Evolutionary conservation across 768 basidiomycete species (phyloP).

Genomic region (Gautieria morchelliformis): DNA sequence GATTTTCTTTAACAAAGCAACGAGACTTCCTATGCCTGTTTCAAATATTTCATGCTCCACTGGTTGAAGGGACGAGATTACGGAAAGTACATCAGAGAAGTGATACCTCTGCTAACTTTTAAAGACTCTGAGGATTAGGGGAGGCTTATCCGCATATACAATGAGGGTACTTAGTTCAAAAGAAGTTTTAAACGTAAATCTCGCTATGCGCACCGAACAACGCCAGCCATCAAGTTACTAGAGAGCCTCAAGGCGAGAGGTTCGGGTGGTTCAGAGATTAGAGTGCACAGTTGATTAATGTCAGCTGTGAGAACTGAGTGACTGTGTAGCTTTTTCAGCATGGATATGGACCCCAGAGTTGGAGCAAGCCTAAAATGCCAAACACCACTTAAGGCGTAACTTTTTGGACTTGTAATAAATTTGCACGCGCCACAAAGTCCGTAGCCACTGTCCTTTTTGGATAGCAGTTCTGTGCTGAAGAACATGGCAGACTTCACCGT

Average conservation of each 20-base stretch:
- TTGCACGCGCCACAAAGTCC: slow-evolving; percentile 65
- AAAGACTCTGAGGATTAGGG: slow-evolving; percentile 29
- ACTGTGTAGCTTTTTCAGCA: slow-evolving; percentile 73
- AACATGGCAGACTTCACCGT: slow-evolving; percentile 42
- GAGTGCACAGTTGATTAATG: slow-evolving; percentile 67
- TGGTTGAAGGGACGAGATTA: slow-evolving; percentile 19
- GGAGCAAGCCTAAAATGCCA: slow-evolving; percentile 65
- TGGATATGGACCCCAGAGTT: slow-evolving; percentile 80
- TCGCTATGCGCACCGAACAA: slow-evolving; percentile 55
- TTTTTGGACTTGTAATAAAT: background rate
- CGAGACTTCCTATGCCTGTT: slow-evolving; percentile 71
- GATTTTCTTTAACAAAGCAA: slow-evolving; percentile 69
- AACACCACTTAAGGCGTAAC: background rate
- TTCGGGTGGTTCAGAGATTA: slow-evolving; percentile 76
- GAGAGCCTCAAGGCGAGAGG: slow-evolving; percentile 81
- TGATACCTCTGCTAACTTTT: slow-evolving; percentile 27
- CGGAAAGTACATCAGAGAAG: background rate
- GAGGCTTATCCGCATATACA: background rate
- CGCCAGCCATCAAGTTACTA: slow-evolving; percentile 84
- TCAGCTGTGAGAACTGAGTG: slow-evolving; percentile 80
- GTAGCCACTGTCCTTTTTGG: slow-evolving; percentile 77
- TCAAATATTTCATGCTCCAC: slow-evolving; percentile 81
- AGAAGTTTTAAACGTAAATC: slow-evolving; percentile 14
- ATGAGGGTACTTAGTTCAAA: slow-evolving; percentile 8
- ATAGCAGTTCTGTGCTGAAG: slow-evolving; percentile 73